Evolutionary conservation across 2,329 filamentous ascomycete genomes (phyloP).

Genomic region (Pseudogymnoascus sp.): DNA sequence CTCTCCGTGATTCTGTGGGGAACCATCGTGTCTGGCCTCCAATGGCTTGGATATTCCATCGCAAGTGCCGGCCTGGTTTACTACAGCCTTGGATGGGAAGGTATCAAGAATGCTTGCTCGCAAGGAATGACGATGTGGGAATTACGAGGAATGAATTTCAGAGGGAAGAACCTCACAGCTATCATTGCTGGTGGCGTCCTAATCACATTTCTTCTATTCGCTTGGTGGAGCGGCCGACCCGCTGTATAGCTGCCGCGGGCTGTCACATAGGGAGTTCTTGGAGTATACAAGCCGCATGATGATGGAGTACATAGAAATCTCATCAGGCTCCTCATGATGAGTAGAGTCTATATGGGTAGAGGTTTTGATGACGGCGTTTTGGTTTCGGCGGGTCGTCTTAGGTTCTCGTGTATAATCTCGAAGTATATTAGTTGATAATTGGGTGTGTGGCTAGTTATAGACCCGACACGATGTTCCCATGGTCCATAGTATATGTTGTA

Average conservation of each 20-base stretch:
- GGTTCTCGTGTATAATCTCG: neutral
- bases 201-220: neutral
- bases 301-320: neutral
- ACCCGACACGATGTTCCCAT: neutral
- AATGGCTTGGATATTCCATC: slow-evolving; percentile 8
- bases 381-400: neutral
- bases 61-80: slow-evolving; percentile 4
- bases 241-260: neutral
- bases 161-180: neutral
- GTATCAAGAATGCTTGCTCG: neutral
- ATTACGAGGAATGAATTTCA: neutral
- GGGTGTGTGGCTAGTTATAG: neutral
- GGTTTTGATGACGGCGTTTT: neutral
- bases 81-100: slow-evolving; percentile 8
- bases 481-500: slow-evolving; percentile 1
- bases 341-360: slow-evolving; percentile 1
- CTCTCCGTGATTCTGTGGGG: slow-evolving; percentile 3
- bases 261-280: neutral
- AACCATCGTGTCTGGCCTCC: slow-evolving; percentile 1
- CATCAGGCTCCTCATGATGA: neutral
- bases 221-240: neutral
- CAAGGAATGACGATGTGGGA: slow-evolving; percentile 2
- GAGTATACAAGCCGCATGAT: neutral
- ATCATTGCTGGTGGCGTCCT: neutral
- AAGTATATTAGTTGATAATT: slow-evolving; percentile 1